Percentiles rank a stretch among this genome's conserved stretches.
These are phyloP conservation scores for Lactifluus volemus DNA, from an alignment of 768 basidiomycete genomes.

Conservation along the genomic window DNA sequence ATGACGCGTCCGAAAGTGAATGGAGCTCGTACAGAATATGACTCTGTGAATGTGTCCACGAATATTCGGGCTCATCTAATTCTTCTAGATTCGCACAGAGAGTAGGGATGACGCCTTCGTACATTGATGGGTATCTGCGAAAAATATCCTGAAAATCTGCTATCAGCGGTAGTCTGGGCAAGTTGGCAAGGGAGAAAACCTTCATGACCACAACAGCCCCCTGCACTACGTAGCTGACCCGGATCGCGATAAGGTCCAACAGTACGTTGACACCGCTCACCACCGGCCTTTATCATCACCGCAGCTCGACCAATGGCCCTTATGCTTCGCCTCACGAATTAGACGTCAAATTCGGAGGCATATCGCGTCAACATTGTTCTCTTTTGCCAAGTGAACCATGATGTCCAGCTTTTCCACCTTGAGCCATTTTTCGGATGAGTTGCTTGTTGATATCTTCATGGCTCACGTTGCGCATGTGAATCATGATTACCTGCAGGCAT, in stretches of 20 bases:
- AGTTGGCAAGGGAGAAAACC: constrained; percentile 34
- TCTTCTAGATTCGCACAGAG: constrained; percentile 94
- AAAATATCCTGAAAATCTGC: constrained; percentile 74
- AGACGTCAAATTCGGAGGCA: constrained; percentile 95
- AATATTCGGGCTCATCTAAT: constrained; percentile 95
- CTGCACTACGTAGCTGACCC: constrained; percentile 95
- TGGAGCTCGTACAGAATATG: constrained; percentile 63
- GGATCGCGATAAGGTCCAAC: constrained; percentile 88
- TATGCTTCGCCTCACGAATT: constrained; percentile 92
- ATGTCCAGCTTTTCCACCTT: constrained; percentile 94
- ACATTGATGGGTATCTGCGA: constrained; percentile 91
- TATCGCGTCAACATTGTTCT: constrained; percentile 93
- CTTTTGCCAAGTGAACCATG: constrained; percentile 88
- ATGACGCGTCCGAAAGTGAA: background rate
- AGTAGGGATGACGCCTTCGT: constrained; percentile 94
- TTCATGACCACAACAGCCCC: constrained; percentile 99
- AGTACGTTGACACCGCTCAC: constrained; percentile 88
- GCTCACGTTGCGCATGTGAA: constrained; percentile 28
- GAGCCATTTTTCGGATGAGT: constrained; percentile 88
- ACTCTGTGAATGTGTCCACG: constrained; percentile 83
- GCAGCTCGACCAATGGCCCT: constrained; percentile 92
- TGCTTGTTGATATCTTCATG: constrained; percentile 80
- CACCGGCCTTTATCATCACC: constrained; percentile 90
- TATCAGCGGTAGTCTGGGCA: background rate
- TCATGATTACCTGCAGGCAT: too few relatives aligned